Evolutionary conservation across 352 stramenopile genomes (phyloP), one percentile per base, ranked within the genome.

Genomic region (Globisporangium perplexum): DNA sequence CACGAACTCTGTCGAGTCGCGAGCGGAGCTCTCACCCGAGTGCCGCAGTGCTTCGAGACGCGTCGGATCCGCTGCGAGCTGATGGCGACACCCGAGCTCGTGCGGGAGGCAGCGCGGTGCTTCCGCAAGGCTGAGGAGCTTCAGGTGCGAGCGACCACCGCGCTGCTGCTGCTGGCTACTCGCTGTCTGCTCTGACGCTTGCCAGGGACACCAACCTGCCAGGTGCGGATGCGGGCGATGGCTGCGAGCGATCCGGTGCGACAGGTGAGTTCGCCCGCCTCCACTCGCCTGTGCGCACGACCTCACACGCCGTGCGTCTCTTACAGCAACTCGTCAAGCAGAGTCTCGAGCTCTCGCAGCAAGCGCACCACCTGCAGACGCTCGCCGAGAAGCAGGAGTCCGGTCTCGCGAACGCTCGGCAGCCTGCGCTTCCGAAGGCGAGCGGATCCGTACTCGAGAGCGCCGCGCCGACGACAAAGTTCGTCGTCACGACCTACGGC

Each of bases 341-440:
- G 22, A 74, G 69, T 20, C 56, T 81, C 14, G 55, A 63, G 31
- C 43, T 78, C 14, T 80, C 74, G 4, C 76, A 87, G 53, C 62
- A 84, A 57, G 76, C 65, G 8, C 82, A 85, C 26, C 69, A 71
- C 28, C 33, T 85, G 10, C 67, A 82, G 63, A 60, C 66, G 15
- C 48, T 85, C 17, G 66, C 58, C 31, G 72, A 83, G 30, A 53
- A 38, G 41, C 26, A 20, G 15, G 26, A 42, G 7, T 45, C 18
- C 22, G 46, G 14, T 52, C 45, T 15, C 30, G 8, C 22, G 26
- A 20, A 31, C 23, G 14, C 42, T 24, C 26, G 4, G 24, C 42
- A 22, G 5, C 36, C 3, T 7, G 11, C 17, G 28, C 30, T 38
- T 20, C 23, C 6, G 17, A 36, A n/a, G 50, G 8, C 10, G 35